phyloP scores from a whole-genome alignment of 345 rosid species.

The Toxicodendron radicans region DNA sequence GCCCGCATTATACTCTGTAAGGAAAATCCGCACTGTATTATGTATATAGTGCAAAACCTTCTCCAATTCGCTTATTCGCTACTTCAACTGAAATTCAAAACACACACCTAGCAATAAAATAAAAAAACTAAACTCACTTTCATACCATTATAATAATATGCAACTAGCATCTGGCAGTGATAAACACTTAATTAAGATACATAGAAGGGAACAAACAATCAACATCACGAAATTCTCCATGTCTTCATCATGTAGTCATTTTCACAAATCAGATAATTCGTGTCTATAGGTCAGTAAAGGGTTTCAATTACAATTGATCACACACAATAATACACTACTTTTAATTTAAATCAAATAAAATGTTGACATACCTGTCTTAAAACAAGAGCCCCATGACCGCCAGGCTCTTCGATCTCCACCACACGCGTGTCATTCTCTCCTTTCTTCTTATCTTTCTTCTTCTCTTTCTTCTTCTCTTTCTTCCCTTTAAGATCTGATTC shows the following conservation, averaged over 20 bases:
- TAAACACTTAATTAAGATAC: not conserved
- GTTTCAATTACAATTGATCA: not conserved
- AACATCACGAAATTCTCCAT: constrained; percentile 2
- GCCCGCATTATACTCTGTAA: not conserved
- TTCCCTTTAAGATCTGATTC: constrained; percentile 38
- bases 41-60: not conserved
- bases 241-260: not conserved
- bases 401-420: constrained; percentile 68
- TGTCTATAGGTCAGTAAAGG: not conserved
- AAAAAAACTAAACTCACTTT: too few relatives aligned
- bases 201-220: not conserved
- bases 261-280: not conserved
- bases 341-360: not conserved
- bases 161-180: not conserved
- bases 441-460: constrained; percentile 39
- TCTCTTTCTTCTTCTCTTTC: constrained; percentile 37
- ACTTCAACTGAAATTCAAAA: too few relatives aligned
- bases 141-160: not conserved
- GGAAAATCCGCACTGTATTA: not conserved
- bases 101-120: not conserved
- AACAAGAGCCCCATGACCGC: constrained; percentile 48
- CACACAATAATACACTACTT: not conserved
- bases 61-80: not conserved
- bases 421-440: constrained; percentile 46
- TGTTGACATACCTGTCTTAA: constrained; percentile 55